phyloP scores from a whole-genome alignment of 768 basidiomycete genomes.

The Boletus edulis region DNA sequence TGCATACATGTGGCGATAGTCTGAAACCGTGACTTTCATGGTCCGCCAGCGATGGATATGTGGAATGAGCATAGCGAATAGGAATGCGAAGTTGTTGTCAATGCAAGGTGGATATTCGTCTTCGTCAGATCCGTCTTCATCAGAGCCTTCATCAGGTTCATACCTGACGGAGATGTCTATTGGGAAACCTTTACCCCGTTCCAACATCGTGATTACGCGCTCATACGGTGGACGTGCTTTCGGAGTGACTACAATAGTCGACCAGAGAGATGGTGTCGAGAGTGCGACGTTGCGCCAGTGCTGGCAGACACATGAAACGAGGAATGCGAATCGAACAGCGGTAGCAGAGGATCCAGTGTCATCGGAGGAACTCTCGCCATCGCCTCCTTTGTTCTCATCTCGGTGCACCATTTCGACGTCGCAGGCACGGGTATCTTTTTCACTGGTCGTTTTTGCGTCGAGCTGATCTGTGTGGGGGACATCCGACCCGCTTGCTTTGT shows the following conservation, averaged over 20 bases:
- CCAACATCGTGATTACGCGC: conserved; percentile 43
- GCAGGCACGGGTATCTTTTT: neutral
- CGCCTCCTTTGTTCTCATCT: too few relatives aligned
- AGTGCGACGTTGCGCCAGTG: conserved; percentile 57
- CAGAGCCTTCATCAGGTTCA: conserved; percentile 31
- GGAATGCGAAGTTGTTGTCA: conserved; percentile 17
- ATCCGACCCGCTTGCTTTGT: too few relatives aligned
- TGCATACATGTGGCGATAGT: conserved; percentile 44
- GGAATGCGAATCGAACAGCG: neutral
- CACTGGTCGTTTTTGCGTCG: conserved; percentile 33
- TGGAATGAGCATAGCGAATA: conserved; percentile 44
- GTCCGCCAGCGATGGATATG: conserved; percentile 53
- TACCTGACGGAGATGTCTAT: conserved; percentile 40
- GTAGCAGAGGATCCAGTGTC: neutral
- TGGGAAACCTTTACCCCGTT: conserved; percentile 53
- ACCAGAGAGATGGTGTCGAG: conserved; percentile 59
- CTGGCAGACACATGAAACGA: conserved; percentile 32
- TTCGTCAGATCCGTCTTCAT: too few relatives aligned
- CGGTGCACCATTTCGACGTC: neutral
- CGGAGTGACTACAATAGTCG: conserved; percentile 30
- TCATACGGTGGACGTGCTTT: conserved; percentile 41
- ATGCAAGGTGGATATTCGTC: too few relatives aligned
- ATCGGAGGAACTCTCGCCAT: neutral
- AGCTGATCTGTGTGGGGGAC: conserved; percentile 12
- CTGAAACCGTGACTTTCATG: conserved; percentile 45